Evolutionary conservation across 2,329 filamentous ascomycete genomes (phyloP).

Genomic region (Metarhizium brunneum): DNA sequence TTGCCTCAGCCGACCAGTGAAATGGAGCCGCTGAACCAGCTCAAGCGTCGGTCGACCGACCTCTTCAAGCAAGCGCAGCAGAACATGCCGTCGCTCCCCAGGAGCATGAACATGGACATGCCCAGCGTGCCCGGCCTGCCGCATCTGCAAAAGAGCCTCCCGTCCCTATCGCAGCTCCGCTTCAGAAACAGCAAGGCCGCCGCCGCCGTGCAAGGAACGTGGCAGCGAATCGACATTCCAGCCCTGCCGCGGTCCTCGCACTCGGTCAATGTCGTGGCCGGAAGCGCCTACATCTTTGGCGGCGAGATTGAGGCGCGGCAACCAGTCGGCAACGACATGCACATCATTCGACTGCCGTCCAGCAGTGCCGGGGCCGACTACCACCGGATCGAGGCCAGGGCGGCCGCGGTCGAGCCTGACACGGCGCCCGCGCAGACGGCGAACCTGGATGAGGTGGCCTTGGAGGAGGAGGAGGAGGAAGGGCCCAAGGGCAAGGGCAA

Average conservation of each 20-base stretch:
- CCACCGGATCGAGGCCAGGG: slow-evolving; percentile 42
- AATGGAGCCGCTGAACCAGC: slow-evolving; percentile 44
- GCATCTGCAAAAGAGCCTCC: slow-evolving; percentile 2
- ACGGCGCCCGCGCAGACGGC: slow-evolving; percentile 4
- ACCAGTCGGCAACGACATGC: slow-evolving; percentile 64
- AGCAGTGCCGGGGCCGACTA: slow-evolving; percentile 51
- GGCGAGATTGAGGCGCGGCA: slow-evolving; percentile 60
- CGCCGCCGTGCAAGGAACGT: slow-evolving; percentile 33
- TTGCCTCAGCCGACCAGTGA: too few relatives aligned
- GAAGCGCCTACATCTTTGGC: slow-evolving; percentile 61
- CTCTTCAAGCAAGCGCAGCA: slow-evolving; percentile 41
- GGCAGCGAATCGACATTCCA: slow-evolving; percentile 48
- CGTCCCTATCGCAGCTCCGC: slow-evolving; percentile 8
- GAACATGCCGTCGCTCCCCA: slow-evolving; percentile 30
- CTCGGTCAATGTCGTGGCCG: slow-evolving; percentile 49
- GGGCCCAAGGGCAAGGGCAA: slow-evolving; percentile 29
- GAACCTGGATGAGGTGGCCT: slow-evolving; percentile 32
- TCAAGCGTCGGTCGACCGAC: slow-evolving; percentile 47
- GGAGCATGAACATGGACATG: slow-evolving; percentile 7
- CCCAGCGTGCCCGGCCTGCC: slow-evolving; percentile 1
- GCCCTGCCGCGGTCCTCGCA: slow-evolving; percentile 66
- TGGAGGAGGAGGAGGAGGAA: slow-evolving; percentile 13
- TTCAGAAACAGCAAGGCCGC: slow-evolving; percentile 27
- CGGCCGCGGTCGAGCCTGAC: slow-evolving; percentile 21
- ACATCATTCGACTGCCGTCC: slow-evolving; percentile 52